A percentile compares a stretch with the other conserved stretches of the same genome.
phyloP scores from a whole-genome alignment of 2,329 filamentous ascomycete species.

The Trichoderma guizhouense region DNA sequence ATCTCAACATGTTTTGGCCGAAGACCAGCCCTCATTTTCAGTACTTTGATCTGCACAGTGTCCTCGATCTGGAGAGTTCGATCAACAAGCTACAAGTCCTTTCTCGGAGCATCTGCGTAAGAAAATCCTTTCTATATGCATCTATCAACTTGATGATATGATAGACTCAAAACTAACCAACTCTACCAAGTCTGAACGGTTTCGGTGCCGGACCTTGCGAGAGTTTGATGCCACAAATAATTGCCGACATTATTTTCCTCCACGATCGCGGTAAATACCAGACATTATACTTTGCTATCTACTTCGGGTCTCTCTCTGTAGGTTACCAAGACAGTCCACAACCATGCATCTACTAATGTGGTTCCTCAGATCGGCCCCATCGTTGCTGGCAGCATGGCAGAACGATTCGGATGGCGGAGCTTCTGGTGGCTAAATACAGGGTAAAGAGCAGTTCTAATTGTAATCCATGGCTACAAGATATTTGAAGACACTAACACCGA shows the following conservation, averaged over 20 bases:
- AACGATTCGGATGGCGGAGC: conserved; percentile 4
- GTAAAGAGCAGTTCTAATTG: neutral
- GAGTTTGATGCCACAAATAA: conserved; percentile 14
- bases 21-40: conserved; percentile 2
- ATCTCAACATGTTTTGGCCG: conserved; percentile 9
- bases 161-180: neutral
- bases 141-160: neutral
- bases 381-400: conserved; percentile 9
- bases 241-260: conserved; percentile 8
- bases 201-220: conserved; percentile 5
- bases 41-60: neutral
- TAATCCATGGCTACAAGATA: neutral
- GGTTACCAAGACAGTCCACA: neutral
- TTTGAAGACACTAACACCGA: neutral
- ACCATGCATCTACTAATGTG: neutral
- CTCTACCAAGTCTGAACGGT: neutral
- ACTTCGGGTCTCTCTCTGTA: conserved; percentile 5
- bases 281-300: conserved; percentile 6
- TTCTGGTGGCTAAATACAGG: conserved; percentile 12
- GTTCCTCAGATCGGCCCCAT: neutral
- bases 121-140: neutral
- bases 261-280: conserved; percentile 12
- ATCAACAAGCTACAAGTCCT: conserved; percentile 7
- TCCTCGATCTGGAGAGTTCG: conserved; percentile 12
- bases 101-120: conserved; percentile 10